Base-by-base conservation (phyloP, 257 asterid species). In the Rhazya stricta region DNA sequence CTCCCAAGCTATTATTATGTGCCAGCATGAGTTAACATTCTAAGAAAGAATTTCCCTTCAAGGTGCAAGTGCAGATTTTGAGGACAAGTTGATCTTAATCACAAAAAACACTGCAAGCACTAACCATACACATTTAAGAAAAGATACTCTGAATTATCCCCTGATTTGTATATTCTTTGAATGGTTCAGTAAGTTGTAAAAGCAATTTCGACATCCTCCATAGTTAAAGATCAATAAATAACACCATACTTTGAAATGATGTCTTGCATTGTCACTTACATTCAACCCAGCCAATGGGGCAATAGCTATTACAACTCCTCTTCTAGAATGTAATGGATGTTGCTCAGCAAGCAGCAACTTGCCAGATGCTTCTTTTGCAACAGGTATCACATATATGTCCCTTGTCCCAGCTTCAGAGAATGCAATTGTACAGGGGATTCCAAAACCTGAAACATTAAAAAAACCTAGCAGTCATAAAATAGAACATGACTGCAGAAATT, bases 281-380 rank as follows among this genome's bases (percentile, higher is more conserved):
- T 65, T 72, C 48, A 67, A 73, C 32, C 81, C 81, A 50, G 81
- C 81, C 77, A 78, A 56, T 23, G 81, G 81, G 51, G 81, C 81
- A 65, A 78, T 42, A 65, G 81, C 77, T 36, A 72, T 72, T 54
- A 78, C 77, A 63, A 78, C 74, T 56, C 81, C 81, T 65, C 41
- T 72, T 72, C 68, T 72, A 42, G 74, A 41, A 67, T 72, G 74
- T 32, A 65, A 65, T 23, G 77, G 77, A 62, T 78, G 81, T 30
- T 30, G 73, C 70, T 78, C 81, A 76, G 65, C 66, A 21, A 78
- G 81, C 21, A 72, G 68, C 77, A 78, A 60, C 68, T 72, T 66
- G 23, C 81, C 81, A 46, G 69, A 72, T 66, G 7, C 34, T 53
- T 67, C 81, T 63, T 66, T 72, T 50, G 81, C 50, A 21, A 68